Evolutionary conservation across 768 basidiomycete species (phyloP).

Genomic region (Amanita exitialis): DNA sequence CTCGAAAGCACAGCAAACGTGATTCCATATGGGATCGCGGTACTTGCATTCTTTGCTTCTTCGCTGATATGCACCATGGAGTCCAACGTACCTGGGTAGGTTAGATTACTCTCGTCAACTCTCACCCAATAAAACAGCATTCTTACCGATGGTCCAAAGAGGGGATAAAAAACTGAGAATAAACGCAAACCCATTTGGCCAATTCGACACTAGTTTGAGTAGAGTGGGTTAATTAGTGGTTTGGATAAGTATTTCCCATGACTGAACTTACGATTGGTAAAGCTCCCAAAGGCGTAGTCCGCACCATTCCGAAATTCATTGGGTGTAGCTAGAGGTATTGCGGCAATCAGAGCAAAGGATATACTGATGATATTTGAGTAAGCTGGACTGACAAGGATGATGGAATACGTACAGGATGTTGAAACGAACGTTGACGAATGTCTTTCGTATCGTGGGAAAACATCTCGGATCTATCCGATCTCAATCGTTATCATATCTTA

Average conservation of each 20-base stretch:
- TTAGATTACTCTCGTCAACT: not conserved
- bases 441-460: too few relatives aligned
- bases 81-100: too few relatives aligned
- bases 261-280: constrained; percentile 49
- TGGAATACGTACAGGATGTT: constrained; percentile 35
- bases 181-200: constrained; percentile 52
- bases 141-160: constrained; percentile 31
- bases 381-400: too few relatives aligned
- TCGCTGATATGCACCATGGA: constrained; percentile 60
- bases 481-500: too few relatives aligned
- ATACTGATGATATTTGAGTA: constrained; percentile 24
- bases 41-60: constrained; percentile 59
- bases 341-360: constrained; percentile 58
- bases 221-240: not conserved
- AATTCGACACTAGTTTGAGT: constrained; percentile 33
- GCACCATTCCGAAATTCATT: constrained; percentile 50
- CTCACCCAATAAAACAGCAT: too few relatives aligned
- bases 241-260: not conserved
- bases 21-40: constrained; percentile 63
- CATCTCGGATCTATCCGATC: too few relatives aligned
- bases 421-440: too few relatives aligned
- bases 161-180: constrained; percentile 32
- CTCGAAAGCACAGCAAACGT: constrained; percentile 43
- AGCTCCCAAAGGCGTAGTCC: constrained; percentile 51
- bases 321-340: constrained; percentile 55